Evolutionary conservation across 164 flowering plant genomes (phyloP), one percentile per base, ranked within the genome.

Genomic region (Stephania yunnanensis): DNA sequence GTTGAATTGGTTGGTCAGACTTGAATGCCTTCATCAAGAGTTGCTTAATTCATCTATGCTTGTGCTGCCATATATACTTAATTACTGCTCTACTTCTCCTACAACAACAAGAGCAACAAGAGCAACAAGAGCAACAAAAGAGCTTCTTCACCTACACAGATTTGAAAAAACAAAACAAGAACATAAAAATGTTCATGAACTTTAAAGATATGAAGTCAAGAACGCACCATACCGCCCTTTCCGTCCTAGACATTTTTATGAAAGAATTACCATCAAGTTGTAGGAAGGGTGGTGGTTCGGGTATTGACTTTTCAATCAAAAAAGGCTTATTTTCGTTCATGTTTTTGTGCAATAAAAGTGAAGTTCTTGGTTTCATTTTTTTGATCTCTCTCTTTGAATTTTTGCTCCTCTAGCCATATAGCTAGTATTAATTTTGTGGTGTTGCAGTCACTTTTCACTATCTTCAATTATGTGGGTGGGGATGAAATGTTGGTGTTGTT

Each of bases 161-260:
- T 68, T 73, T 65, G 58, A 68, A 71, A 52, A 11, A 36, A 36
- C 42, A 1, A 4, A 36, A 36, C 42, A 36, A 36, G 42, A 36
- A 36, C 42, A 36, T 36, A 2, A 36, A 36, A 36, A 36, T 36
- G 42, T 19, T 19, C 12, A 36, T 46, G 66, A 61, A 68, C 73
- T 71, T 65, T 72, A 68, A 71, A 81, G 80, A 77, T 81, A 50
- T 15, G 89, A 78, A 91, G 93, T 89, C 93, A 88, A 91, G 95
- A 91, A 86, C 92, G 92, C 87, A 89, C 92, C 93, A 86, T 89
- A 79, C 79, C n/a, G 53, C 78, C 76, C 70, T 74, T 78, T 80
- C 69, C 70, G 69, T 70, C 73, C 68, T 77, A 6, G 5, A 22
- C 5, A 29, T 73, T 22, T 36, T 61, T 53, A 25, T 61, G 6